phyloP scores from a whole-genome alignment of 2,329 filamentous ascomycete species.

The Fusarium newnesense region DNA sequence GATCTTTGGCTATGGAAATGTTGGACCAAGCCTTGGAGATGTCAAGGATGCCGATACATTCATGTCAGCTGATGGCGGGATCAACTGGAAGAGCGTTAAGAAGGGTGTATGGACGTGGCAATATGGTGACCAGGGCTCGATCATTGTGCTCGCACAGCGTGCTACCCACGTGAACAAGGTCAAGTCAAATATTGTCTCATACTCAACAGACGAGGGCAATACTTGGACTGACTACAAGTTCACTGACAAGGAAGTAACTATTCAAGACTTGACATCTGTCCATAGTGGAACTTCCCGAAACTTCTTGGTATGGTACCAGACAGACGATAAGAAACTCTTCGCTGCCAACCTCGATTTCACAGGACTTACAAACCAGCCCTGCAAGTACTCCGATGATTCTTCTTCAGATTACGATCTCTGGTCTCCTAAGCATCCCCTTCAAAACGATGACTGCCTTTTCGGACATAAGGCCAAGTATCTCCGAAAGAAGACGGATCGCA shows the following conservation, averaged over 20 bases:
- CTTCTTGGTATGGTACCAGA: constrained; percentile 87
- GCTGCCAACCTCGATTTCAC: constrained; percentile 91
- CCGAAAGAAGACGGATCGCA: constrained; percentile 81
- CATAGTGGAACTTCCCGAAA: constrained; percentile 90
- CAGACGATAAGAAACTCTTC: constrained; percentile 66
- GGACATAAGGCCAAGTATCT: constrained; percentile 90
- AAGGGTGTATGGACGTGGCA: constrained; percentile 94
- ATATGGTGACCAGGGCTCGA: constrained; percentile 93
- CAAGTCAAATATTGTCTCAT: constrained; percentile 75
- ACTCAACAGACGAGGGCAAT: constrained; percentile 82
- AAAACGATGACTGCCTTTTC: constrained; percentile 86
- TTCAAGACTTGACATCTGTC: constrained; percentile 86
- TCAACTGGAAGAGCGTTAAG: constrained; percentile 86
- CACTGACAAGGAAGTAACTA: constrained; percentile 73
- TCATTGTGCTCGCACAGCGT: constrained; percentile 87
- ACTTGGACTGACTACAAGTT: constrained; percentile 84
- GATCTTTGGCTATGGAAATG: constrained; percentile 92
- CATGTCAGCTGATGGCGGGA: constrained; percentile 89
- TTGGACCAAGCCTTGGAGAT: constrained; percentile 74
- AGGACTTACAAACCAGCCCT: constrained; percentile 78
- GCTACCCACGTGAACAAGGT: constrained; percentile 73
- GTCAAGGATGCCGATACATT: constrained; percentile 86
- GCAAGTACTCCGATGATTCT: constrained; percentile 72
- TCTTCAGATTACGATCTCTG: constrained; percentile 82
- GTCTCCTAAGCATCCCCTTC: constrained; percentile 84